Percentiles rank a stretch among this genome's conserved stretches.
Evolutionary conservation across 768 basidiomycete genomes (phyloP).

Genomic region (Lentinula aciculospora): DNA sequence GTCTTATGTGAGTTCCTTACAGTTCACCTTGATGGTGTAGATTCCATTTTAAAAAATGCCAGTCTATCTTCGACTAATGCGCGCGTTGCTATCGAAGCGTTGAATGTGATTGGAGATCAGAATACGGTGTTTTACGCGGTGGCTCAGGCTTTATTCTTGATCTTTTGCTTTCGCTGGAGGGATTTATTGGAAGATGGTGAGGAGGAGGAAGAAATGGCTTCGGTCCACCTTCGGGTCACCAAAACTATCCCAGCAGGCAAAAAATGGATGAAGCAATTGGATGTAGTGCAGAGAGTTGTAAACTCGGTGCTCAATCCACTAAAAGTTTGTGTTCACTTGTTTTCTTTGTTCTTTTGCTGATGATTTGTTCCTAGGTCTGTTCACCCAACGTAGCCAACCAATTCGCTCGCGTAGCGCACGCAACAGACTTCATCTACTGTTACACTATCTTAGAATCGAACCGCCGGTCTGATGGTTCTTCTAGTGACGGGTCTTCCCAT

Average conservation of each 20-base stretch:
- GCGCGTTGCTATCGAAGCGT: conserved; percentile 18
- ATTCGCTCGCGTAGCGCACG: conserved; percentile 90
- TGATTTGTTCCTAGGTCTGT: conserved; percentile 57
- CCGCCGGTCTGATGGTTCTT: conserved; percentile 51
- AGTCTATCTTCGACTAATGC: conserved; percentile 24
- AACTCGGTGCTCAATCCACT: conserved; percentile 84
- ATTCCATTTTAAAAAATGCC: conserved; percentile 35
- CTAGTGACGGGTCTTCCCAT: conserved; percentile 11
- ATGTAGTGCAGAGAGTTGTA: conserved; percentile 74
- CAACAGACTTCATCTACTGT: conserved; percentile 90
- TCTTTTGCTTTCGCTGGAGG: conserved; percentile 97
- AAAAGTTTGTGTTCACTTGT: conserved; percentile 43
- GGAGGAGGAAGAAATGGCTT: conserved; percentile 43
- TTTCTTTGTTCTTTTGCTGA: conserved; percentile 1
- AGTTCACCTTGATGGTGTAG: conserved; percentile 70
- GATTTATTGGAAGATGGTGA: conserved; percentile 67
- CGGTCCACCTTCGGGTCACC: conserved; percentile 12
- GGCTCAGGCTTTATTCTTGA: conserved; percentile 85
- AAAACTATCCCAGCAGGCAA: conserved; percentile 22
- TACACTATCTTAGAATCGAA: conserved; percentile 91
- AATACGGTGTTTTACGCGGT: conserved; percentile 89
- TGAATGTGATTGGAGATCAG: conserved; percentile 25
- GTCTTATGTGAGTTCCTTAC: conserved; percentile 86
- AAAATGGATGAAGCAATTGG: conserved; percentile 84
- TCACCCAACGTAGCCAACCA: conserved; percentile 86